These are phyloP conservation scores for Punica granatum DNA, from an alignment of 345 rosid genomes.

Conservation along the genomic window DNA sequence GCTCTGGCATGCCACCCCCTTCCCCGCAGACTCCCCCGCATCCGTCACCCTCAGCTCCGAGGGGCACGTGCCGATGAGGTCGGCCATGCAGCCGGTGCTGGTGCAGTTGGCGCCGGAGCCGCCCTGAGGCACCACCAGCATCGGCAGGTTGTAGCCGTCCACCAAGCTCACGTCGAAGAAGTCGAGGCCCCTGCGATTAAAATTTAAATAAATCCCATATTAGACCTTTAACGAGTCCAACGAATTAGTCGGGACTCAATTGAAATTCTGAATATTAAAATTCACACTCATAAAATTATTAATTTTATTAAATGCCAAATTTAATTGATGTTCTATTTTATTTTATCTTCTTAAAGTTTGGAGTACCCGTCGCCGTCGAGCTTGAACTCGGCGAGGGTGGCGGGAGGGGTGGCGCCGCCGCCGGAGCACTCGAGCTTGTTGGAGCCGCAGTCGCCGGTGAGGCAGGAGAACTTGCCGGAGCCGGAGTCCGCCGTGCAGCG, in stretches of 20 bases:
- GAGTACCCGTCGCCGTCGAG: conserved; percentile 45
- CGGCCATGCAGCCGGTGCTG: conserved; percentile 66
- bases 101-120: conserved; percentile 66
- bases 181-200: conserved; percentile 37
- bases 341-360: too few relatives aligned
- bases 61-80: conserved; percentile 70
- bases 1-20: conserved; percentile 70
- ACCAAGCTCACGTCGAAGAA: conserved; percentile 86
- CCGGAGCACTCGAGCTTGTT: conserved; percentile 71
- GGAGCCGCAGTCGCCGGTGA: conserved; percentile 86
- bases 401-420: conserved; percentile 66
- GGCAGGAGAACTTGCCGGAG: conserved; percentile 56
- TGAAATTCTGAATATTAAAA: too few relatives aligned
- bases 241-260: too few relatives aligned
- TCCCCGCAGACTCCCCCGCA: conserved; percentile 16
- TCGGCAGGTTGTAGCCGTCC: conserved; percentile 89
- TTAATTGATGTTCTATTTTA: not conserved
- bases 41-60: conserved; percentile 63
- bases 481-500: conserved; percentile 53
- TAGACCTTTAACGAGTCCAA: too few relatives aligned
- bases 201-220: not conserved
- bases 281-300: too few relatives aligned
- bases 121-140: conserved; percentile 74
- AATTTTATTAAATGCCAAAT: too few relatives aligned
- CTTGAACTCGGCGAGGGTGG: conserved; percentile 80